Evolutionary conservation across 2,329 filamentous ascomycete species (phyloP), one percentile per base, ranked within the genome.

Genomic region (Pseudodiploospora longispora): DNA sequence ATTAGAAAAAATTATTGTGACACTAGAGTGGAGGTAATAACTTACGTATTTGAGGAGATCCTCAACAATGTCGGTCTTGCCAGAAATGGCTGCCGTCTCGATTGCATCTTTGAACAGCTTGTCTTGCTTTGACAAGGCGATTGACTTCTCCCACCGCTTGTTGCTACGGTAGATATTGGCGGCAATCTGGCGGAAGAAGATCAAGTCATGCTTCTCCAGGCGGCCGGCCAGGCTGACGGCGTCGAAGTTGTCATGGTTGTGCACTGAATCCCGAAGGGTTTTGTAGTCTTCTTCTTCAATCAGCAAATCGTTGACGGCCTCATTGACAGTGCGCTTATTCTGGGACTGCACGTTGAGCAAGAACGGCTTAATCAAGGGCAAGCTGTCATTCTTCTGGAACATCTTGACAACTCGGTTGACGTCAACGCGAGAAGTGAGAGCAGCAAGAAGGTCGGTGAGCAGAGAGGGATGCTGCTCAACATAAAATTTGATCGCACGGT

Each of bases 281-380:
- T 98, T 97, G 78, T 98, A 91, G 64, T 98, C 94, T 63, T 98
- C 94, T 66, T 98, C 93, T 67, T 98, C 93, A 48, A 98, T 98
- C 56, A 98, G 74, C 38, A 98, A 71, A 62, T 98, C 93, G 62
- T 98, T 96, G 69, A 98, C 95, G 28, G 93, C 93, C 60, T 94
- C 89, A 68, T 98, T 98, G 60, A 98, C 93, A 41, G 87, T 87
- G 53, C 89, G 87, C 82, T 98, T 98, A 76, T 98, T 98, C 69
- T 98, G 93, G 10, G 80, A 69, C 69, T 98, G 93, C 28, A 98
- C 94, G 56, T 89, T 96, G 47, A 98, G 80, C 56, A 98, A 72
- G 85, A 98, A 98, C 3, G 91, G 91, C 75, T 98, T 98, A 76
- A 98, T 97, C 43, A 98, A 73, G 43, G 94, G 93, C 55, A 97